Evolutionary conservation across 495 filamentous ascomycete species (phyloP), one percentile per base, ranked within the genome.

Genomic region (Penicillium steckii): DNA sequence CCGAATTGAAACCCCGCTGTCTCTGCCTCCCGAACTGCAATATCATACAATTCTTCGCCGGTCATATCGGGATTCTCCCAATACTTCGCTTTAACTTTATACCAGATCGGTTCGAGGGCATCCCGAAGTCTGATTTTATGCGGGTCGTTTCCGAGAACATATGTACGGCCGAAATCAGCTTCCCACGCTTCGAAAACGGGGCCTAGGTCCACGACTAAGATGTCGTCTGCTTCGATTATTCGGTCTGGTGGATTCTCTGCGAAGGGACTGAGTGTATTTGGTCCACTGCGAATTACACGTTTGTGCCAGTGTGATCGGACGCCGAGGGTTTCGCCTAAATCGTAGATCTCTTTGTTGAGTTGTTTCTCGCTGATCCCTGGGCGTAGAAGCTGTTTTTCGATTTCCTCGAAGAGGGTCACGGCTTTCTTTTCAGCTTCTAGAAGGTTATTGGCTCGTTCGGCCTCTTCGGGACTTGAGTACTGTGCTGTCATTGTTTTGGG

Each of bases 161-260:
- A 77, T 3, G 74, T 77, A 30, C 74, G 72, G 9, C 76, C 74
- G 42, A 77, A 76, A 48, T 80, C 77, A 10, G 76, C 77, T 50
- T 80, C 76, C 71, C 71, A 80, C 5, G 63, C 68, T 43, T 78
- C 77, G 51, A 80, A 79, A 6, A 80, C 76, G 1, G 76, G 75
- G 0, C 76, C 77, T 7, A 80, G 57, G 33, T 80, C 75, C 15
- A 79, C 69, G 32, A 75, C 71, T 0, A 80, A 60, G 46, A 79
- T 79, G 44, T 80, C 75, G 42, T 80, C 74, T 10, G 48, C 44
- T 35, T 72, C 52, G 41, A 80, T 74, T 24, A 73, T 59, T 3
- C 76, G 75, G 50, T 80, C 74, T 1, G 75, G 74, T 4, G 74
- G 76, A 44, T 77, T 79, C 4, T 74, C 76, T 6, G 62, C 49